Conservation (phyloP, 805 yeast species). For the Suhomyces kilbournensis region DNA sequence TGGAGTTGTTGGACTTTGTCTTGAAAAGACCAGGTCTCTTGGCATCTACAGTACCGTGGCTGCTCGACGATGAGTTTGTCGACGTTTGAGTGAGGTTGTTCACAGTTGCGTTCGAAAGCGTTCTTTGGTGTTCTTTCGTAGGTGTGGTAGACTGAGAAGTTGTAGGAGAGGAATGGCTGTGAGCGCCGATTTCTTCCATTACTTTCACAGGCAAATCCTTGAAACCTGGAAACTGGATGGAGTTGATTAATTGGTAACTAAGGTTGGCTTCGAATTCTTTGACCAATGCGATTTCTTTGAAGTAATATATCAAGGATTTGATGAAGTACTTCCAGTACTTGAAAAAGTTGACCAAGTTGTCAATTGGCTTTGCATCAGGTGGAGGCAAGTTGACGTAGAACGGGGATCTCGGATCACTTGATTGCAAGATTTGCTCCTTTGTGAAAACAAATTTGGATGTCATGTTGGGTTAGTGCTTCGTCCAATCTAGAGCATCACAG, state of each 20-base stretch:
- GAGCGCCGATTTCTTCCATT: neutral
- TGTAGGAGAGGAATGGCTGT: neutral
- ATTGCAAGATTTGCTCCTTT: conserved; percentile 24
- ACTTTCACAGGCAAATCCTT: conserved; percentile 36
- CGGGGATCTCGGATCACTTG: conserved; percentile 35
- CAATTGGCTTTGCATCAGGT: conserved; percentile 38
- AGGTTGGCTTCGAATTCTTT: conserved; percentile 41
- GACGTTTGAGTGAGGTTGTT: neutral
- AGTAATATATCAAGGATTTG: conserved; percentile 33
- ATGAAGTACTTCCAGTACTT: conserved; percentile 41
- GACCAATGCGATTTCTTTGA: conserved; percentile 45
- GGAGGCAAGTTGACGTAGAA: conserved; percentile 39
- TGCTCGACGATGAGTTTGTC: neutral
- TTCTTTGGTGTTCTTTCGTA: conserved; percentile 5
- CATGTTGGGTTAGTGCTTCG: neutral
- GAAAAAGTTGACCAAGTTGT: conserved; percentile 36
- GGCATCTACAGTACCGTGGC: neutral
- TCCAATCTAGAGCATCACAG: conserved; percentile 1
- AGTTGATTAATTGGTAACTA: conserved; percentile 34
- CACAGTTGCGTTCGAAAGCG: neutral
- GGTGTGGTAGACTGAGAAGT: conserved; percentile 6
- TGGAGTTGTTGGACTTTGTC: conserved; percentile 19
- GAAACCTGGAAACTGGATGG: conserved; percentile 43
- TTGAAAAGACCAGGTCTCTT: conserved; percentile 23
- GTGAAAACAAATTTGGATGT: conserved; percentile 5